Evolutionary conservation across 2,329 filamentous ascomycete species (phyloP).

Genomic region (Truncatella angustata): DNA sequence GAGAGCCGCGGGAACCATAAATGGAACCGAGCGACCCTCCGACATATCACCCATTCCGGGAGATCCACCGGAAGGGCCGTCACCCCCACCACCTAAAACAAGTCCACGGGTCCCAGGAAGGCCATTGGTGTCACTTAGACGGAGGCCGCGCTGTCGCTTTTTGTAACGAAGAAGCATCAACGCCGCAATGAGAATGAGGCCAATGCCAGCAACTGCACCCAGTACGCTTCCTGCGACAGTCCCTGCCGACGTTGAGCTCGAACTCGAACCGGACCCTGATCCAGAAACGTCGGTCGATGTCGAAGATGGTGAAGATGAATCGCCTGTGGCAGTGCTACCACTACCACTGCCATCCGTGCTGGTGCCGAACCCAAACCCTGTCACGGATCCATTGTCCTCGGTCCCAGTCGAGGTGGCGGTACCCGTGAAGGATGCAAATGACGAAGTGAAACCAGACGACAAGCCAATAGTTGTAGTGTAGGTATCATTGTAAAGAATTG

Average conservation of each 20-base stretch:
- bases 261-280: slow-evolving; percentile 17
- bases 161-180: slow-evolving; percentile 55
- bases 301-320: slow-evolving; percentile 20
- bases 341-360: slow-evolving; percentile 2
- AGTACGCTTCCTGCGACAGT: slow-evolving; percentile 55
- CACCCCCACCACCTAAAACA: slow-evolving; percentile 24
- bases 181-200: slow-evolving; percentile 53
- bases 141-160: slow-evolving; percentile 45
- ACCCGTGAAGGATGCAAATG: slow-evolving; percentile 12
- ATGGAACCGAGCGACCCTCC: slow-evolving; percentile 40
- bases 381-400: slow-evolving; percentile 13
- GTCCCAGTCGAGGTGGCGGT: slow-evolving; percentile 18
- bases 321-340: slow-evolving; percentile 19
- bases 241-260: slow-evolving; percentile 24
- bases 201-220: slow-evolving; percentile 57
- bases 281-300: slow-evolving; percentile 18
- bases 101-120: slow-evolving; percentile 25
- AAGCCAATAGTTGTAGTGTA: slow-evolving; percentile 12
- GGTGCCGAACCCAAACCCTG: slow-evolving; percentile 10
- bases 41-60: slow-evolving; percentile 37
- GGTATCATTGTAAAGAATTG: slow-evolving; percentile 13
- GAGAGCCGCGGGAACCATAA: slow-evolving; percentile 48
- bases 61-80: slow-evolving; percentile 14
- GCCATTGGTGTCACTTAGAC: slow-evolving; percentile 35
- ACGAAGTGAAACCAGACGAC: slow-evolving; percentile 10